Conservation (phyloP, 768 basidiomycete genomes). For the Agrocybe praecox region DNA sequence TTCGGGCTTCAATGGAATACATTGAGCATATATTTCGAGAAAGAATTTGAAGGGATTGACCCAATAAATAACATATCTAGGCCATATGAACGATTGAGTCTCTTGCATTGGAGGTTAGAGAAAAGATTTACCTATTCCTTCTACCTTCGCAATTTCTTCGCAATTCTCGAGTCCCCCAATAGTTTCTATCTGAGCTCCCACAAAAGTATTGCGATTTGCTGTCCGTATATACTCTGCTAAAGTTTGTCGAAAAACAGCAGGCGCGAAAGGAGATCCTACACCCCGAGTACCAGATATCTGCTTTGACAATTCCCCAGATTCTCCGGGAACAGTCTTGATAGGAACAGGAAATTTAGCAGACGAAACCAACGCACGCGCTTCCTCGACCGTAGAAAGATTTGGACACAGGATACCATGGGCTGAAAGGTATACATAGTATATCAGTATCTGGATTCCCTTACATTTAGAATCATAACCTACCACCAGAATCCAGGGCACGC, state of each 20-base stretch:
- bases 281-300: slow-evolving; percentile 17
- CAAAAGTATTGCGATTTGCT: slow-evolving; percentile 21
- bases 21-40: no score
- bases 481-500: slow-evolving; percentile 18
- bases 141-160: slow-evolving; percentile 21
- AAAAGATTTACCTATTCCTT: slow-evolving; percentile 14
- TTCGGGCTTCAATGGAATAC: slow-evolving; percentile 18
- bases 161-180: slow-evolving; percentile 20
- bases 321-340: slow-evolving; percentile 2
- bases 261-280: slow-evolving; percentile 22
- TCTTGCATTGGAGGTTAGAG: background rate
- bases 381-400: slow-evolving; percentile 15
- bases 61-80: slow-evolving; percentile 20
- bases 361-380: slow-evolving; percentile 15
- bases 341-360: slow-evolving; percentile 18
- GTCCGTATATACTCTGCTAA: slow-evolving; percentile 20
- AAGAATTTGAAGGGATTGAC: background rate
- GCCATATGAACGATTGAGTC: background rate
- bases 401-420: slow-evolving; percentile 20
- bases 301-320: background rate
- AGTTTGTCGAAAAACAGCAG: slow-evolving; percentile 19
- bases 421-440: background rate
- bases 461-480: background rate
- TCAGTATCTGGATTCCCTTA: background rate
- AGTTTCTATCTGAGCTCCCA: slow-evolving; percentile 22